Base-by-base conservation (phyloP, 2,329 filamentous ascomycete genomes). In the Colletotrichum cereale region DNA sequence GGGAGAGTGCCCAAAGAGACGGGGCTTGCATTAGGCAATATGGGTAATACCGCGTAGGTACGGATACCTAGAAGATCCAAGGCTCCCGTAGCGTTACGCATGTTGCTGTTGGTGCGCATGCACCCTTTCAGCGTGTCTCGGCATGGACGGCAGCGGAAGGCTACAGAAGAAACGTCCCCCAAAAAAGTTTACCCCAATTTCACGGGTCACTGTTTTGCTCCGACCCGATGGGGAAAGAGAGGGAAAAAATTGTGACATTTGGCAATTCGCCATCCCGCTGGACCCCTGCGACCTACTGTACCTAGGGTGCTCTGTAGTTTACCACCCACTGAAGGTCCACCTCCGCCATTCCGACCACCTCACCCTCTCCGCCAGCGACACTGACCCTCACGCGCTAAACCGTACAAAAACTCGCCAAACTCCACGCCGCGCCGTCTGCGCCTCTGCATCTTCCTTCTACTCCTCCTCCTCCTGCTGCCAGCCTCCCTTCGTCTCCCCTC, bases 321-420 rank as follows among this genome's bases (percentile, higher is more conserved):
- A 36, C 18, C 11, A 55, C 52, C 31, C 10, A 44, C n/a, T n/a
- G n/a, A 10, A 8, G 55, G 40, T 56, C 67, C 68, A 67, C 68
- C 68, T 71, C 57, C 64, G 47, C 65, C 68, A 65, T 71, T 71
- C 60, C 67, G 68, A 71, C 68, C 68, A 71, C 68, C 68, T 68
- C 65, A 71, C 65, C 65, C 68, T 67, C 67, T 66, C 60, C n/a
- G 36, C 18, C 47, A 62, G 31, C 31, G 31, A 36, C 58, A 18
- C 58, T 50, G 57, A 48, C 66, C 44, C 67, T 66, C 67, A 56
- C 26, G 42, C 53, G 40, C 42, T 53, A 53, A 38, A 71, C 66
- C 61, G n/a, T 71, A 47, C 68, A 71, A 68, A 71, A 71, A 68
- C 68, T 64, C 65, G 68, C 68, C 66, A 60, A 63, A 63, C 58